Evolutionary conservation across 2,329 filamentous ascomycete species (phyloP), one percentile per base, ranked within the genome.

Genomic region (Pestalotiopsis sp.): DNA sequence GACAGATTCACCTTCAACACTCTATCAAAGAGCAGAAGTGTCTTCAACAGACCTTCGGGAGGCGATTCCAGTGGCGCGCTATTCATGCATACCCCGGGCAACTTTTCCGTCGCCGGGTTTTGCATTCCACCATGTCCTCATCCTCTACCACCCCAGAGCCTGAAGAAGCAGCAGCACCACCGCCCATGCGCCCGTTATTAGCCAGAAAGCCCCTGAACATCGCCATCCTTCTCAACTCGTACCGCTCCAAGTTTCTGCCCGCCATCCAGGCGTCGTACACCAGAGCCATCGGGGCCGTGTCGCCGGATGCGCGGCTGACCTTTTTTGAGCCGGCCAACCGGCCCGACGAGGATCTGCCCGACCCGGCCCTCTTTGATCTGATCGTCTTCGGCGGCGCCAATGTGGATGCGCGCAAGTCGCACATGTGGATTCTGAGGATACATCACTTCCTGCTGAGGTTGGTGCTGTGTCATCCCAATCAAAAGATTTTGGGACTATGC

Each of bases 311-410:
- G 63, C 66, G 72, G 58, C 75, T 81, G 27, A 71, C 75, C 20
- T 81, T 81, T 72, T 81, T 79, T 72, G 77, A 80, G 73, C 79
- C 79, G 9, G 79, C 78, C 68, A 80, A 80, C 73, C 25, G 59
- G 59, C 59, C 59, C 59, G 72, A 70, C n/a, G 73, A 72, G 59
- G 72, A 73, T 65, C 78, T 80, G 52, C 82, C 82, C 1, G 76
- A 83, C 66, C 79, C 80, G 17, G 71, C 71, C 4, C 71, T 73
- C 25, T 84, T 82, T 71, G 80, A 84, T 70, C 75, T 84, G 59
- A 81, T 85, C 66, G 78, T 83, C 62, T 69, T 84, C 12, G 82
- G 80, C 68, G 82, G 83, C 64, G 78, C 80, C 27, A 83, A 82
- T 58, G 80, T 80, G 59, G 82, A 85, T 71, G 79, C 82, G 11